phyloP scores from a whole-genome alignment of 495 filamentous ascomycete species.

The Bathelium albidoporum region DNA sequence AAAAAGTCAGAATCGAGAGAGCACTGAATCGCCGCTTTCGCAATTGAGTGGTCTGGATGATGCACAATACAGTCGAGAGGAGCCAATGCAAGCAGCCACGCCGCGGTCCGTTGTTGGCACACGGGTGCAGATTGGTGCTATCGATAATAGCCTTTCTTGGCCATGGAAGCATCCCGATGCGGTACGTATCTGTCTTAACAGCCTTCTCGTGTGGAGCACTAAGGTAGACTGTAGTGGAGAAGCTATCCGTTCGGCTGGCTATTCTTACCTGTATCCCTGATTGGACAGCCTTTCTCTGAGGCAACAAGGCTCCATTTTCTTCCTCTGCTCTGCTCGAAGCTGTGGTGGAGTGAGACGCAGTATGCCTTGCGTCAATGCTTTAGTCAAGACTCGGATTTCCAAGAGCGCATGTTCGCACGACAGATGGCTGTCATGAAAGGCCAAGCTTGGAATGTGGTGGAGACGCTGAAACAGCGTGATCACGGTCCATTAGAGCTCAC shows the following conservation, averaged over 20 bases:
- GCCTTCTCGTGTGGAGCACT: background rate
- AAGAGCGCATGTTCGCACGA: slow-evolving; percentile 93
- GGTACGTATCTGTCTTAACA: slow-evolving; percentile 34
- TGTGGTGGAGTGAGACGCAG: slow-evolving; percentile 96
- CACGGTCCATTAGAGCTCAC: slow-evolving; percentile 92
- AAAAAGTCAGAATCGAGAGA: slow-evolving; percentile 44
- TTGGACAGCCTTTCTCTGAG: slow-evolving; percentile 90
- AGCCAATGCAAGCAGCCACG: slow-evolving; percentile 71
- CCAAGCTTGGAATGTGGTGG: slow-evolving; percentile 97
- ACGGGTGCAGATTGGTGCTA: slow-evolving; percentile 62
- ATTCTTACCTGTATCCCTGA: slow-evolving; percentile 90
- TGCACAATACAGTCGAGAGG: slow-evolving; percentile 54
- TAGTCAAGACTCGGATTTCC: slow-evolving; percentile 85
- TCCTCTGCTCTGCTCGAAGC: slow-evolving; percentile 79
- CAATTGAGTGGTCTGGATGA: slow-evolving; percentile 12
- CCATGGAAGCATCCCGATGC: slow-evolving; percentile 99
- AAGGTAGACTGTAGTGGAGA: slow-evolving; percentile 43
- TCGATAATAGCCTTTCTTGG: slow-evolving; percentile 97
- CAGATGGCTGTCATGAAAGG: slow-evolving; percentile 99
- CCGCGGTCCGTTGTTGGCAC: slow-evolving; percentile 37
- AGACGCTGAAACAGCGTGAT: slow-evolving; percentile 83
- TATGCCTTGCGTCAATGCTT: slow-evolving; percentile 74
- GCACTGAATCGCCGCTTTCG: slow-evolving; percentile 31
- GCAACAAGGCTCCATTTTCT: slow-evolving; percentile 89
- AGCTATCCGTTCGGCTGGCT: slow-evolving; percentile 98